A percentile compares a stretch with the other conserved stretches of the same genome.
phyloP scores from a whole-genome alignment of 768 basidiomycete species.

The Zangia roseola region DNA sequence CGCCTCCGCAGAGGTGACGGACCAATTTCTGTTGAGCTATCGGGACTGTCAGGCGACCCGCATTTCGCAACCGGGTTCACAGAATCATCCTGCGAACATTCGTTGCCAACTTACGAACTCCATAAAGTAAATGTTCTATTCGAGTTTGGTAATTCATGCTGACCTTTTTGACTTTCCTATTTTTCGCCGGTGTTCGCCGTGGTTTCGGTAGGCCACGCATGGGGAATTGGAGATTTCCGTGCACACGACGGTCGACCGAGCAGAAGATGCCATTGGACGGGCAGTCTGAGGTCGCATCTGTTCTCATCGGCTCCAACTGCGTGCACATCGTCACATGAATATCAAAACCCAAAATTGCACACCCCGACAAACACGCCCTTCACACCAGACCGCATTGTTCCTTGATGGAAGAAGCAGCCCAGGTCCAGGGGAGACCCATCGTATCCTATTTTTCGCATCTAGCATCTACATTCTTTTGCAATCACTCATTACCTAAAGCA shows the following conservation, averaged over 20 bases:
- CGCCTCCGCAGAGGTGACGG: slow-evolving; percentile 37
- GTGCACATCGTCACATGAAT: background rate
- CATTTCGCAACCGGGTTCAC: slow-evolving; percentile 5
- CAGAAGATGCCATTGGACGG: background rate
- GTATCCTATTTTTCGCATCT: no score
- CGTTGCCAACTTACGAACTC: background rate
- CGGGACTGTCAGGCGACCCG: slow-evolving; percentile 28
- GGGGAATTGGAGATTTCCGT: slow-evolving; percentile 14
- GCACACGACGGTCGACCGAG: slow-evolving; percentile 5
- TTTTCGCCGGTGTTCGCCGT: background rate
- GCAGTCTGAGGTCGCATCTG: background rate
- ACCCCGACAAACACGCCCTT: no score
- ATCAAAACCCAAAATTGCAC: background rate
- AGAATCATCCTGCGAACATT: background rate
- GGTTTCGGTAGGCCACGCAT: no score
- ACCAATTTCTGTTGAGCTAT: slow-evolving; percentile 44
- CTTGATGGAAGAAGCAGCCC: no score
- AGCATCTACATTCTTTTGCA: no score
- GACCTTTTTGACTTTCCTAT: background rate
- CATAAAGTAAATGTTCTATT: background rate
- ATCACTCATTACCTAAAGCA: no score
- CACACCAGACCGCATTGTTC: background rate
- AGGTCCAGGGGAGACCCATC: background rate
- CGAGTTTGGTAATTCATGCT: background rate
- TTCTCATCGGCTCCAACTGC: background rate